A percentile compares a stretch with the other conserved stretches of the same genome.
Conservation (phyloP, 495 filamentous ascomycete species). For the Trichoderma parareesei region DNA sequence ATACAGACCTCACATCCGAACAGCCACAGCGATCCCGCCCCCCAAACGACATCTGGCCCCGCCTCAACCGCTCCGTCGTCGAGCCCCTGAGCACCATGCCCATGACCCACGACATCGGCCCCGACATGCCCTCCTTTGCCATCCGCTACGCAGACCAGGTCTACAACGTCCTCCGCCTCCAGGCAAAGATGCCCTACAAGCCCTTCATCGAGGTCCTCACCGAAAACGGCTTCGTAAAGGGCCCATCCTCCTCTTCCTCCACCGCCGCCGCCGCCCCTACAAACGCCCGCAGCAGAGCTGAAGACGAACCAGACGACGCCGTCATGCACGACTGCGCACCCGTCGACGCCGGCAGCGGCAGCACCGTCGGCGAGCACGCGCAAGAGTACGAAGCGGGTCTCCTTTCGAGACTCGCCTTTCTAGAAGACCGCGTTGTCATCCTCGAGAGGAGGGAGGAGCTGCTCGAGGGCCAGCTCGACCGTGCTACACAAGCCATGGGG, state of each 20-base stretch:
- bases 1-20: neutral
- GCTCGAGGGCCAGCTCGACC: neutral
- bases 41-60: neutral
- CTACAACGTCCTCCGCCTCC: slow-evolving; percentile 1
- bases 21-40: neutral
- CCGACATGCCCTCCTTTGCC: neutral
- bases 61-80: slow-evolving; percentile 1
- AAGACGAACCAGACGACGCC: neutral
- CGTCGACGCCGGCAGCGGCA: neutral
- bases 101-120: neutral
- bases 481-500: neutral
- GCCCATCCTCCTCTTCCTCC: neutral
- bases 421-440: neutral
- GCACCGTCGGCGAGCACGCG: neutral
- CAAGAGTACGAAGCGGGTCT: neutral
- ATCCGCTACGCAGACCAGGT: neutral
- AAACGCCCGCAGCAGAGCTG: too few relatives aligned
- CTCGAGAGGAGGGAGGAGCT: slow-evolving; percentile 1
- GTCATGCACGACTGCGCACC: neutral
- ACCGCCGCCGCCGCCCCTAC: too few relatives aligned
- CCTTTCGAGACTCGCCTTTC: neutral
- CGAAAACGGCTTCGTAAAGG: neutral
- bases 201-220: neutral
- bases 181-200: neutral
- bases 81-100: slow-evolving; percentile 4